Evolutionary conservation across 768 basidiomycete genomes (phyloP), one percentile per base, ranked within the genome.

Genomic region (Lentinula lateritia): DNA sequence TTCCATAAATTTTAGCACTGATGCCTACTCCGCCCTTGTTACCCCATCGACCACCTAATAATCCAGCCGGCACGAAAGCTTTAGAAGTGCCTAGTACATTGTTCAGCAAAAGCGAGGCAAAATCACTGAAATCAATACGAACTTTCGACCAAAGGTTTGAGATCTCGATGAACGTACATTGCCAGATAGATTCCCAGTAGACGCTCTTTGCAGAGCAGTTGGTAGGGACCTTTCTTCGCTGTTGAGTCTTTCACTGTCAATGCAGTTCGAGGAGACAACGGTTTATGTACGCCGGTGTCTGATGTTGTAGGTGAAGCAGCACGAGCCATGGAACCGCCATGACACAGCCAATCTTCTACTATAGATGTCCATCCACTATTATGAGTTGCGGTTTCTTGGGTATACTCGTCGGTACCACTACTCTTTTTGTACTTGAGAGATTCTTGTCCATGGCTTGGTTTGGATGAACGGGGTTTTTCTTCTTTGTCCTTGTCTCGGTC

Each of bases 1-100:
- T 87, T n/a, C 87, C 89, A 52, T 84, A 86, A 18, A 98, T 77
- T 65, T 93, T 88, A 48, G 96, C 73, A 62, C 89, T 91, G 64
- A 97, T 88, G n/a, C 92, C 95, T 28, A 95, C 92, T 15, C 90
- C 92, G 1, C 95, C 85, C 70, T 98, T 98, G 70, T 98, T 98
- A 5, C 95, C 95, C 2, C 97, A 80, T 52, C 95, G 76, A 0
- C 95, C 95, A 2, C 93, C 93, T 32, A 96, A 92, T 23, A 97
- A 76, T 4, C 95, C 95, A 15, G 95, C 84, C 0, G 94, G 89
- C 0, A 98, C 95, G 18, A 86, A 85, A 13, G 89, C 88, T 65
- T 88, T 90, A 4, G 91, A 92, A 12, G 81, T 84, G 15, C 89
- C 90, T 89, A 59, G 15, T 32, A 9, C 35, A 28, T 20, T 18